A percentile compares a stretch with the other conserved stretches of the same genome.
phyloP scores from a whole-genome alignment of 148 eudicot genomes.

The Euryodendron excelsum region DNA sequence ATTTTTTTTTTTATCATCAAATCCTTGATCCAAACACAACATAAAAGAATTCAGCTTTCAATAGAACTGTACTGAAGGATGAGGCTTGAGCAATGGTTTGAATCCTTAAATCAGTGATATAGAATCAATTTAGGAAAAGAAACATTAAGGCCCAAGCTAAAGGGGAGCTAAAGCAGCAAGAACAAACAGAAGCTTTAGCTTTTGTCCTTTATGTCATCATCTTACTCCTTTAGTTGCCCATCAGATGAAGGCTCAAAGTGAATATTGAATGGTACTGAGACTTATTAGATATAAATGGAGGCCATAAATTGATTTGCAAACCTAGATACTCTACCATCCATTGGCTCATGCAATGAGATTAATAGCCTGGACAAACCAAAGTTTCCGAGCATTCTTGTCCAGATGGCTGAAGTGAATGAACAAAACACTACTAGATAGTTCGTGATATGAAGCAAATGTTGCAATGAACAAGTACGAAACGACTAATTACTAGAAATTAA shows the following conservation, averaged over 20 bases:
- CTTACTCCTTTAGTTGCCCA: not conserved
- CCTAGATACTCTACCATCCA: too few relatives aligned
- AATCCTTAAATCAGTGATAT: not conserved
- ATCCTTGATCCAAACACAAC: too few relatives aligned
- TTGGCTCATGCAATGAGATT: too few relatives aligned
- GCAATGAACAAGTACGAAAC: not conserved
- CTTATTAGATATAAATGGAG: not conserved
- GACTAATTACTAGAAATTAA: not conserved
- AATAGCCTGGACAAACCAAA: too few relatives aligned
- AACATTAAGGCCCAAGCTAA: not conserved
- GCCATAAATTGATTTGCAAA: too few relatives aligned
- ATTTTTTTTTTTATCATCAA: too few relatives aligned
- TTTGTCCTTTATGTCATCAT: not conserved
- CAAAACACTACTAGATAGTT: not conserved
- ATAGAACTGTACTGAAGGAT: not conserved
- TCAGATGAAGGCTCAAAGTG: not conserved
- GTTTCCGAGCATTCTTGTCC: not conserved
- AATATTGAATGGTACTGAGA: not conserved
- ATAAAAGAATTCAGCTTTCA: not conserved
- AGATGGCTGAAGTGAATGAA: not conserved
- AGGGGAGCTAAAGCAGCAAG: conserved; percentile 8
- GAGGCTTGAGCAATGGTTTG: not conserved
- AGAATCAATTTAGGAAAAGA: not conserved
- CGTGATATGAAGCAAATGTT: not conserved
- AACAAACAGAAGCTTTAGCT: not conserved